phyloP scores from a whole-genome alignment of 1,284 basidiomycete species.

The Sphagnurus paluster region DNA sequence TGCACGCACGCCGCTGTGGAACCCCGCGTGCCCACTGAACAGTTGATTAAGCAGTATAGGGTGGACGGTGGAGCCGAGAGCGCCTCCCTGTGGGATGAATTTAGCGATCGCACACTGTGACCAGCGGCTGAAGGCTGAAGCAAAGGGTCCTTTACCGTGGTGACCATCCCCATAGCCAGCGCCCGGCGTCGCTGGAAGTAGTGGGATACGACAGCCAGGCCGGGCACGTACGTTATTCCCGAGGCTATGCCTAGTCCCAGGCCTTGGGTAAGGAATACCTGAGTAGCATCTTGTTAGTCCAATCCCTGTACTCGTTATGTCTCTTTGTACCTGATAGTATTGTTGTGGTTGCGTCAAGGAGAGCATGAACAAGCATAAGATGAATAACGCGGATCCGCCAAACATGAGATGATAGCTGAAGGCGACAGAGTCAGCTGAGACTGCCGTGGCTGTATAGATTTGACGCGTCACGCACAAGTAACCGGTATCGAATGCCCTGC shows the following conservation, averaged over 20 bases:
- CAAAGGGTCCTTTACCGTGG: slow-evolving; percentile 29
- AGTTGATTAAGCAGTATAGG: slow-evolving; percentile 53
- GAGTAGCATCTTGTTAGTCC: neutral
- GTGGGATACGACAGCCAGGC: slow-evolving; percentile 43
- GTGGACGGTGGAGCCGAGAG: slow-evolving; percentile 44
- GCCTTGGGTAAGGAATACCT: slow-evolving; percentile 46
- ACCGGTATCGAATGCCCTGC: slow-evolving; percentile 22
- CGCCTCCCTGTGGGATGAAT: slow-evolving; percentile 29
- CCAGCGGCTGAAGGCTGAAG: neutral
- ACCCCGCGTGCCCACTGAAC: slow-evolving; percentile 40
- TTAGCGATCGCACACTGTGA: neutral
- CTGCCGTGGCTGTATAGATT: neutral
- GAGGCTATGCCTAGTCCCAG: slow-evolving; percentile 43
- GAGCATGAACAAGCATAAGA: slow-evolving; percentile 28
- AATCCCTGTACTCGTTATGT: too few relatives aligned
- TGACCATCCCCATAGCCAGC: slow-evolving; percentile 48
- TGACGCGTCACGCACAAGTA: slow-evolving; percentile 21
- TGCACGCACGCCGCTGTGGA: too few relatives aligned
- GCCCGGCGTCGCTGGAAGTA: slow-evolving; percentile 45
- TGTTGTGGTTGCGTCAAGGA: slow-evolving; percentile 25
- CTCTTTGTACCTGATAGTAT: slow-evolving; percentile 28
- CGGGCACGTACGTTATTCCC: slow-evolving; percentile 45
- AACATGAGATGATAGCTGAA: slow-evolving; percentile 20
- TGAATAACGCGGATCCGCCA: slow-evolving; percentile 20
- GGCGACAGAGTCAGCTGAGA: too few relatives aligned